A percentile compares a stretch with the other conserved stretches of the same genome.
Conservation (phyloP, 2,329 filamentous ascomycete genomes). For the Pseudocercospora vitis region DNA sequence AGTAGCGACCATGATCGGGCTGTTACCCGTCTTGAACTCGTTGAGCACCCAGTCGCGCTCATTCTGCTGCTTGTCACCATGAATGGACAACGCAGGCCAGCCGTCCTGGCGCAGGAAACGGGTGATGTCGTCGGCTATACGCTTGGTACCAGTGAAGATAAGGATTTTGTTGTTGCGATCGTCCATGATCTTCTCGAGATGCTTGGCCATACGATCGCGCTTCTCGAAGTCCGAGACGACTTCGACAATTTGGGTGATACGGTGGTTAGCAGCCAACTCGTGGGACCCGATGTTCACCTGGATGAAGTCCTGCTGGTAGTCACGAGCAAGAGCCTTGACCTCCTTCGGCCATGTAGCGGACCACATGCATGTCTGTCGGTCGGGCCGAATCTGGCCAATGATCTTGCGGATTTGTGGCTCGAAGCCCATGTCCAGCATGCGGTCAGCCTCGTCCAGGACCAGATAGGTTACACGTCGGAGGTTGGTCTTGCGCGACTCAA, state of each 20-base stretch:
- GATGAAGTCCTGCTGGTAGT: slow-evolving; percentile 94
- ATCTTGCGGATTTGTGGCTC: slow-evolving; percentile 99
- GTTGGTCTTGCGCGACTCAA: slow-evolving; percentile 97
- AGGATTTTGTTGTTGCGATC: slow-evolving; percentile 93
- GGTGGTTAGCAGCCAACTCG: slow-evolving; percentile 94
- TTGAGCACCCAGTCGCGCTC: slow-evolving; percentile 99
- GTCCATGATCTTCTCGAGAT: slow-evolving; percentile 97
- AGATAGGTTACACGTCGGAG: slow-evolving; percentile 96
- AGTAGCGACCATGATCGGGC: slow-evolving; percentile 99
- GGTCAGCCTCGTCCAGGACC: slow-evolving; percentile 97
- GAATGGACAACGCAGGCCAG: slow-evolving; percentile 96
- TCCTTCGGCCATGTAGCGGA: slow-evolving; percentile 99
- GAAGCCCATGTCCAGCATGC: slow-evolving; percentile 99
- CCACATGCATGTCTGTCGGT: slow-evolving; percentile 99
- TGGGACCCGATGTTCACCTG: slow-evolving; percentile 98
- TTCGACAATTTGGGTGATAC: slow-evolving; percentile 96
- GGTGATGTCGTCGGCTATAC: slow-evolving; percentile 96
- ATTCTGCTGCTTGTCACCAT: slow-evolving; percentile 99
- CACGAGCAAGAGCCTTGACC: slow-evolving; percentile 83
- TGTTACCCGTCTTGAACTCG: slow-evolving; percentile 99
- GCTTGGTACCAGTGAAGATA: slow-evolving; percentile 83
- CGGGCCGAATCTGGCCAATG: slow-evolving; percentile 92
- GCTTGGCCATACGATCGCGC: slow-evolving; percentile 95
- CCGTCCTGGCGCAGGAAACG: slow-evolving; percentile 96
- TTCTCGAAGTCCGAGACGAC: slow-evolving; percentile 96